phyloP scores from a whole-genome alignment of 768 basidiomycete genomes.

The Amanita pallidorosea region DNA sequence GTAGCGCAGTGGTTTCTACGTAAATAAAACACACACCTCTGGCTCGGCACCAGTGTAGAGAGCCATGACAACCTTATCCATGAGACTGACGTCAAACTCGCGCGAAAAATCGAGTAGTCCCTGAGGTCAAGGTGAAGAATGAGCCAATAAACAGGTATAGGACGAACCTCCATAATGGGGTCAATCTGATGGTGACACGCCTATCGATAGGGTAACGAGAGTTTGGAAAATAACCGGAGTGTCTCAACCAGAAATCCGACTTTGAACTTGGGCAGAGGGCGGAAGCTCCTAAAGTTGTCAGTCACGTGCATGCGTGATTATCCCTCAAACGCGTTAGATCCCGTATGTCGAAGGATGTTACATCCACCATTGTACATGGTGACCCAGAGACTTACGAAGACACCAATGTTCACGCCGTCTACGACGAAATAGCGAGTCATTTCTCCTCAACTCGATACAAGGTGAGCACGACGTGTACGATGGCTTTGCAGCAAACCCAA shows the following conservation, averaged over 20 bases:
- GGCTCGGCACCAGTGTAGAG: conserved; percentile 80
- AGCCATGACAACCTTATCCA: conserved; percentile 90
- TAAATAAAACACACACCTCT: conserved; percentile 45
- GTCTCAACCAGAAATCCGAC: conserved; percentile 13
- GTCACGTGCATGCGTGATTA: conserved; percentile 16
- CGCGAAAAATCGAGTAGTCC: conserved; percentile 86
- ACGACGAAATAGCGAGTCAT: conserved; percentile 78
- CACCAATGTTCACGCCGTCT: conserved; percentile 70
- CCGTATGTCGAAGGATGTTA: conserved; percentile 1
- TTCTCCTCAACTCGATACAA: conserved; percentile 89
- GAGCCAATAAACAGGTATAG: conserved; percentile 5
- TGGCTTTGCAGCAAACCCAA: not conserved
- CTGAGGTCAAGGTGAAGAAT: conserved; percentile 31
- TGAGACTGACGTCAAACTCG: conserved; percentile 85
- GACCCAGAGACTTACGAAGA: conserved; percentile 56
- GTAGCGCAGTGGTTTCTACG: conserved; percentile 7
- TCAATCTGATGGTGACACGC: conserved; percentile 10
- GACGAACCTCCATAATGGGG: conserved; percentile 38
- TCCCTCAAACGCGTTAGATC: too few species aligned
- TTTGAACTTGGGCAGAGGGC: conserved; percentile 34
- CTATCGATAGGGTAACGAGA: conserved; percentile 10
- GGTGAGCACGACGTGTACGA: conserved; percentile 22
- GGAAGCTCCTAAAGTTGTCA: conserved; percentile 17
- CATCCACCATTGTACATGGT: conserved; percentile 20
- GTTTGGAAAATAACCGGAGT: conserved; percentile 9